Evolutionary conservation across 163 green algal genomes (phyloP).

Genomic region (Chlamydomonas reinhardtii): DNA sequence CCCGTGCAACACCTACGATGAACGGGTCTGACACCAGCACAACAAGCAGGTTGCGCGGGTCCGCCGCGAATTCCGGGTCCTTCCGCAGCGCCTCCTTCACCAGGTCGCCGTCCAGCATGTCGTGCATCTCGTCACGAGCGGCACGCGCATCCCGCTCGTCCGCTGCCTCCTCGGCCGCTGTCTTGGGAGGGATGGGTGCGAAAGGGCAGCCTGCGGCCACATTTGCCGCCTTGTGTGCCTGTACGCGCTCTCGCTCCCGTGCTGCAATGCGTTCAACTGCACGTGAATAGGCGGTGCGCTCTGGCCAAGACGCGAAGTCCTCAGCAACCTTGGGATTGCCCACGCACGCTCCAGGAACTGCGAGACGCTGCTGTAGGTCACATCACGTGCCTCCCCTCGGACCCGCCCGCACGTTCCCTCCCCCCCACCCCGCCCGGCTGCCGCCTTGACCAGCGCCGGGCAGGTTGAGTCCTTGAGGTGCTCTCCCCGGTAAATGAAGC

Average conservation of each 20-base stretch:
- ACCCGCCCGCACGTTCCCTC: background rate
- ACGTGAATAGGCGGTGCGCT: background rate
- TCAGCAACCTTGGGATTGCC: background rate
- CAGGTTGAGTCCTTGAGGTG: background rate
- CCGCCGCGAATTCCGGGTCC: background rate
- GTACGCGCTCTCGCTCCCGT: background rate
- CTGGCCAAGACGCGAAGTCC: background rate
- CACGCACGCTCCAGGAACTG: background rate
- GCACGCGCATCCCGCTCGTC: background rate
- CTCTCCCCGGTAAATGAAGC: background rate
- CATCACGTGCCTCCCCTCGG: background rate
- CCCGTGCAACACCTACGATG: slow-evolving; percentile 5
- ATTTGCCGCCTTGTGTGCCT: no score
- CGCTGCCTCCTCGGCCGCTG: background rate
- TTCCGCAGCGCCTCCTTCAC: background rate
- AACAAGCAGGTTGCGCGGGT: slow-evolving; percentile 7
- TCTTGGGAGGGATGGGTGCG: background rate
- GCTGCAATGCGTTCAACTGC: background rate
- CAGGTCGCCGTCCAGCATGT: background rate
- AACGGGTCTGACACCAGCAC: slow-evolving; percentile 12
- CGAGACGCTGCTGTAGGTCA: background rate
- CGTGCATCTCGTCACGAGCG: background rate
- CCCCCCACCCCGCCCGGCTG: no score
- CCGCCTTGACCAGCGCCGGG: no score
- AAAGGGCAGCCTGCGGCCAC: no score